Conservation (phyloP, 257 asterid species). For the Penstemon davidsonii region DNA sequence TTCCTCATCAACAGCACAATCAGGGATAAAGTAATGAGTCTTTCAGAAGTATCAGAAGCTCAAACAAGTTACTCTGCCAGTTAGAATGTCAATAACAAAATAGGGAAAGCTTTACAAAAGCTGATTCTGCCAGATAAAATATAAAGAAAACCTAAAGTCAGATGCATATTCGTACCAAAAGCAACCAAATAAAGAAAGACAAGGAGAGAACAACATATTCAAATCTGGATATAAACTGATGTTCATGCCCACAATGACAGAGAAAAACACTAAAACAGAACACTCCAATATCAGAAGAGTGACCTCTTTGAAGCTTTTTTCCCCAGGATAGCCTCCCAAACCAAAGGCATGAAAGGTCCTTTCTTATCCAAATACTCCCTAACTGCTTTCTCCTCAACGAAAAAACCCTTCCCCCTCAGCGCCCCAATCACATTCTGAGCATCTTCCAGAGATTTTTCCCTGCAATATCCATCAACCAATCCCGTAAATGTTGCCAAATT, state of each 20-base stretch:
- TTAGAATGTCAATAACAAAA: not conserved
- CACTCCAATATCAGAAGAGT: constrained; percentile 36
- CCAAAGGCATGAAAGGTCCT: constrained; percentile 75
- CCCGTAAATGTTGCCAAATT: constrained; percentile 59
- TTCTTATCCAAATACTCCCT: constrained; percentile 75
- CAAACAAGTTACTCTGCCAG: not conserved
- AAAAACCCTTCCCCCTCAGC: constrained; percentile 64
- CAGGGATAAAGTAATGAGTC: not conserved
- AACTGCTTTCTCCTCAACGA: constrained; percentile 58
- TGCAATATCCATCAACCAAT: constrained; percentile 62
- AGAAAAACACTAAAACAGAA: not conserved
- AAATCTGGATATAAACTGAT: not conserved
- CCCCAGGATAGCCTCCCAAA: constrained; percentile 90
- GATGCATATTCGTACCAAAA: constrained; percentile 17
- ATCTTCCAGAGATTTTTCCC: constrained; percentile 72
- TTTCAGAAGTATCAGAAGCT: not conserved
- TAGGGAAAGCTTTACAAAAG: not conserved
- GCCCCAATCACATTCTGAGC: constrained; percentile 47
- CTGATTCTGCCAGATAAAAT: not conserved
- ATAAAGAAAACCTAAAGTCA: constrained; percentile 10
- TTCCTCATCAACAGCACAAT: too few relatives aligned
- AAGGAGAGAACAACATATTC: not conserved
- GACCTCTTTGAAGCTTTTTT: constrained; percentile 56
- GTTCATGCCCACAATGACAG: not conserved
- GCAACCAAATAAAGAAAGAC: constrained; percentile 3